phyloP scores from a whole-genome alignment of 768 basidiomycete genomes.

The Gelatoporia subvermispora region DNA sequence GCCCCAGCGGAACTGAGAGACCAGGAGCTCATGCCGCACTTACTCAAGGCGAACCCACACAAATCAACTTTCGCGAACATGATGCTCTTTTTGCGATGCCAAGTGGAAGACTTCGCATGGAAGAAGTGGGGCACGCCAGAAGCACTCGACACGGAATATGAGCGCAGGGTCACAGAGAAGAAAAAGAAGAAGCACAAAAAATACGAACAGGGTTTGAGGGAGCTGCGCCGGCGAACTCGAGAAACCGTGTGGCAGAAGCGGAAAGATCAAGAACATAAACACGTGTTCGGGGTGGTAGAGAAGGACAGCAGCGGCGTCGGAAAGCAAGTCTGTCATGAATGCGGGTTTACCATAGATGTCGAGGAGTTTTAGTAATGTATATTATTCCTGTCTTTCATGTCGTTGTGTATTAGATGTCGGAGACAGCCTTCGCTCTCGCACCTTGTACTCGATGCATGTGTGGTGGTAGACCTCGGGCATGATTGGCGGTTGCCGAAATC shows the following conservation, averaged over 20 bases:
- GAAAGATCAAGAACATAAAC: constrained; percentile 84
- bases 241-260: constrained; percentile 88
- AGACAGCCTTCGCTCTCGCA: no score
- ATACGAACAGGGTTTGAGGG: constrained; percentile 85
- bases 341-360: constrained; percentile 88
- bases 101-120: constrained; percentile 96
- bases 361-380: constrained; percentile 57
- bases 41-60: constrained; percentile 92
- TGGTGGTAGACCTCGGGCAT: no score
- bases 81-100: constrained; percentile 94
- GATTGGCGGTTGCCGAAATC: no score
- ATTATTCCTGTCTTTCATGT: neutral
- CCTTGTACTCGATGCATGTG: no score
- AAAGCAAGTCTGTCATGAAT: constrained; percentile 78
- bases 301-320: constrained; percentile 48
- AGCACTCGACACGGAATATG: constrained; percentile 84
- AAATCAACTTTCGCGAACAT: constrained; percentile 95
- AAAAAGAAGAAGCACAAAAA: constrained; percentile 90
- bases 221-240: constrained; percentile 78
- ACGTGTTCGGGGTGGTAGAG: constrained; percentile 67
- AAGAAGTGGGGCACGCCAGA: constrained; percentile 97
- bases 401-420: neutral
- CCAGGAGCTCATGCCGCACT: constrained; percentile 85
- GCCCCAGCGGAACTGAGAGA: constrained; percentile 86
- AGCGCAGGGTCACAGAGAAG: constrained; percentile 73